Evolutionary conservation across 768 basidiomycete species (phyloP).

Genomic region (Leccinellum luteum): DNA sequence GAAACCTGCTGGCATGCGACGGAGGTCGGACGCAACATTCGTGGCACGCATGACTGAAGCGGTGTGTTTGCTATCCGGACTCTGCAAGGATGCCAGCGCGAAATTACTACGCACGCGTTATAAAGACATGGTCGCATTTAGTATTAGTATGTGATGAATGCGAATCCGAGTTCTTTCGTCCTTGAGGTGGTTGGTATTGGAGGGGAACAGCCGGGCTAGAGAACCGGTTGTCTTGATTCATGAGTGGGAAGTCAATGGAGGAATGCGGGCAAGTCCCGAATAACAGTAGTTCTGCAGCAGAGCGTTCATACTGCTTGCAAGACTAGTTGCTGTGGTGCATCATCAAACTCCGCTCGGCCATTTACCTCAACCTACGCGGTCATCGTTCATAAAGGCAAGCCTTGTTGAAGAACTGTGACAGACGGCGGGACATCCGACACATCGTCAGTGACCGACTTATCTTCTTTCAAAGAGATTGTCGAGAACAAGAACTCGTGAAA

Average conservation of each 20-base stretch:
- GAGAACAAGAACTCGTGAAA: background rate
- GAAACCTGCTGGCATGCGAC: background rate
- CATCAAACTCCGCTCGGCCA: no score
- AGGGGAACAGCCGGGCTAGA: background rate
- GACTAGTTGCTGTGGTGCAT: no score
- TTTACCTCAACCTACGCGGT: no score
- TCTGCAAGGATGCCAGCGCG: background rate
- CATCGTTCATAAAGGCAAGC: conserved; percentile 72
- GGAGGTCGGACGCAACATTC: background rate
- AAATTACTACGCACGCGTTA: background rate
- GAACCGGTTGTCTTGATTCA: background rate
- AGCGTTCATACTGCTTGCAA: no score
- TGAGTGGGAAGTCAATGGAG: no score
- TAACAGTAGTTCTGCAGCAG: no score
- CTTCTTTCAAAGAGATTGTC: background rate
- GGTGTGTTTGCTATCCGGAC: background rate
- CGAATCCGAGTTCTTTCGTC: background rate
- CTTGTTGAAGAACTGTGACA: conserved; percentile 40
- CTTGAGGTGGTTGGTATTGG: background rate
- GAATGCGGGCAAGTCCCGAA: no score
- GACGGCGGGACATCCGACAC: conserved; percentile 13
- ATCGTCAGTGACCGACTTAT: background rate
- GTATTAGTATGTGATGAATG: background rate
- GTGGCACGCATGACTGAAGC: background rate
- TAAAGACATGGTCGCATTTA: background rate